Base-by-base conservation (phyloP, 140 eudicot genomes). In the Bidens hawaiensis region DNA sequence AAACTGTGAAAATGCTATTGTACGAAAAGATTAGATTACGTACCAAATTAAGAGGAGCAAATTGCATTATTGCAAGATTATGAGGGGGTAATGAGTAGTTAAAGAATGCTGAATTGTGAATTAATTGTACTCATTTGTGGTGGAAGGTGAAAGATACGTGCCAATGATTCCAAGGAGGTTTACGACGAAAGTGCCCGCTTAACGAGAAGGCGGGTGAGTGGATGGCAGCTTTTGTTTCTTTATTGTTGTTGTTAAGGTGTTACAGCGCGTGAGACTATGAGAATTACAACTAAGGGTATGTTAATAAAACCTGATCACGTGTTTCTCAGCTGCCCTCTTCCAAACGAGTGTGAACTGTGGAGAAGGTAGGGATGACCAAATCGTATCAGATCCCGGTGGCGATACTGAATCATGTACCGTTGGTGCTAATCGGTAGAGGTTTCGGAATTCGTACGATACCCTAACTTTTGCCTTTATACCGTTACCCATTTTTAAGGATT, bases 21-120 rank as follows among this genome's bases (percentile, higher is more conserved):
- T 21, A 22, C 57, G 28, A 1, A 12, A 38, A 60, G 36, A n/a
- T n/a, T n/a, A n/a, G 11, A 27, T 34, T 10, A 22, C 15, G 8
- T 5, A 12, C 22, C 16, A 11, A 62, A n/a, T 21, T 11, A 43
- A 63, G 26, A 27, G 69, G 49, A 14, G 50, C 33, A 50, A 3
- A 21, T 5, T 19, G 38, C 8, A 8, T 65, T 17, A 65, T 34
- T 65, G 61, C 19, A 50, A 15, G 21, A 49, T 22, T 38, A 22
- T 33, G 70, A 31, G 61, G 70, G 69, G 59, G 59, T 27, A 47
- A 64, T 47, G 31, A 28, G 60, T 47, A 19, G 60, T 28, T 21
- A 60, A 49, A 46, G 31, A 47, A 13, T 26, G 33, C 41, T 40
- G 13, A 19, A 33, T 28, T 28, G 18, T 18, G 28, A n/a, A 4